Conservation (phyloP, 352 stramenopile genomes). For the Pythium biforme region DNA sequence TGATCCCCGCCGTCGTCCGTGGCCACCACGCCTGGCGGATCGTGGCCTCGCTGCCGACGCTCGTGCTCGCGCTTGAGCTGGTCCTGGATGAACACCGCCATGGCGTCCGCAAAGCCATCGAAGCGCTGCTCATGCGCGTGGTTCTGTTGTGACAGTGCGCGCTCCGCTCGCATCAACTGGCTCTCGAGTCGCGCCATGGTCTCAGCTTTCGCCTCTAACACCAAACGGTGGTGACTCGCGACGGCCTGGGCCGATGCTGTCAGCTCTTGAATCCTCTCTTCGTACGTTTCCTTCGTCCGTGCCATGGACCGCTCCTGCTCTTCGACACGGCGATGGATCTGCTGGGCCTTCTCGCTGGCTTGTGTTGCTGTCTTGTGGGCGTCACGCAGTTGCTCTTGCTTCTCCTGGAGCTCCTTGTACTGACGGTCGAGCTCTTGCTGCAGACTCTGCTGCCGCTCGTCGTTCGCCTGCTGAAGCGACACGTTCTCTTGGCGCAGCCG, state of each 20-base stretch:
- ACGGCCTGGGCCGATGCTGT: conserved; percentile 26
- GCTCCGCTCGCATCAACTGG: conserved; percentile 44
- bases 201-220: conserved; percentile 33
- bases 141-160: conserved; percentile 36
- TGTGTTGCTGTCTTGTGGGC: conserved; percentile 36
- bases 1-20: neutral
- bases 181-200: conserved; percentile 37
- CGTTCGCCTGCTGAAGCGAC: conserved; percentile 42
- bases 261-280: conserved; percentile 41
- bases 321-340: conserved; percentile 38
- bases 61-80: conserved; percentile 47
- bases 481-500: conserved; percentile 58
- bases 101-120: conserved; percentile 51
- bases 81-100: conserved; percentile 53
- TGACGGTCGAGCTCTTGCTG: conserved; percentile 40
- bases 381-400: conserved; percentile 33
- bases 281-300: conserved; percentile 41
- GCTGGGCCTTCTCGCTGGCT: conserved; percentile 44
- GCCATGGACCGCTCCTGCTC: conserved; percentile 37
- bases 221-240: conserved; percentile 30
- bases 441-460: conserved; percentile 32
- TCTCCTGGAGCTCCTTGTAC: conserved; percentile 42
- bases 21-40: neutral
- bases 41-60: conserved; percentile 27
- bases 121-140: conserved; percentile 58